A percentile compares a stretch with the other conserved stretches of the same genome.
Evolutionary conservation across 2,329 filamentous ascomycete species (phyloP).

Genomic region (Aaosphaeria pasadenensis): DNA sequence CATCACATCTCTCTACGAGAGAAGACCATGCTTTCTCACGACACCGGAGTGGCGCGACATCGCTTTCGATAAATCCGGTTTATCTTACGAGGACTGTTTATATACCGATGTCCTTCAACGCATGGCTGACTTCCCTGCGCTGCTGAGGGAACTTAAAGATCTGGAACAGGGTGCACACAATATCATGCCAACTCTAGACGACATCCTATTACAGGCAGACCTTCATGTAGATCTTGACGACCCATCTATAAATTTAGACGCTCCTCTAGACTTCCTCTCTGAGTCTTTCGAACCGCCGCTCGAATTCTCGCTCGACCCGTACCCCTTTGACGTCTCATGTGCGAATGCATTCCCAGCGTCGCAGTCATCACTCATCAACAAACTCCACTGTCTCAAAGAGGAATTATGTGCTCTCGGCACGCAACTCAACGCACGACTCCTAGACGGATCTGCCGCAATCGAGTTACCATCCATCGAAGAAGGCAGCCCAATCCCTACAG

Average conservation of each 20-base stretch:
- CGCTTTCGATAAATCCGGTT: conserved; percentile 29
- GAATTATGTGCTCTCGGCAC: conserved; percentile 15
- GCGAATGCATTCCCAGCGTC: conserved; percentile 2
- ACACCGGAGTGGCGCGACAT: conserved; percentile 27
- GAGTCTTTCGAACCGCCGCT: conserved; percentile 11
- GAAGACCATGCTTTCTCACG: conserved; percentile 28
- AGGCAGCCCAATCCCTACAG: conserved; percentile 15
- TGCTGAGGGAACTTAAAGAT: conserved; percentile 25
- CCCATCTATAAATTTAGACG: not conserved
- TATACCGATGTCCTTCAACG: conserved; percentile 26
- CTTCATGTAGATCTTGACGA: not conserved
- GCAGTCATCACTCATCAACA: conserved; percentile 15
- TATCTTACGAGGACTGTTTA: conserved; percentile 22
- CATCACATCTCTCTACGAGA: conserved; percentile 28
- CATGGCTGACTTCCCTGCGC: conserved; percentile 24
- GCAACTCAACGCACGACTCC: conserved; percentile 19
- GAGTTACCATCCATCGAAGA: conserved; percentile 17
- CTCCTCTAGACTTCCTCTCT: conserved; percentile 15
- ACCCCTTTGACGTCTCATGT: conserved; percentile 6
- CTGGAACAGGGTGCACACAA: conserved; percentile 1
- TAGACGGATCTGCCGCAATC: conserved; percentile 16
- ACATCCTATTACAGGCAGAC: conserved; percentile 1
- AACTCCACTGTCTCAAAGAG: conserved; percentile 21
- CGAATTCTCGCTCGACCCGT: conserved; percentile 10
- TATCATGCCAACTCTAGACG: not conserved